Evolutionary conservation across 257 asterid genomes (phyloP).

Genomic region (Sherardia arvensis): DNA sequence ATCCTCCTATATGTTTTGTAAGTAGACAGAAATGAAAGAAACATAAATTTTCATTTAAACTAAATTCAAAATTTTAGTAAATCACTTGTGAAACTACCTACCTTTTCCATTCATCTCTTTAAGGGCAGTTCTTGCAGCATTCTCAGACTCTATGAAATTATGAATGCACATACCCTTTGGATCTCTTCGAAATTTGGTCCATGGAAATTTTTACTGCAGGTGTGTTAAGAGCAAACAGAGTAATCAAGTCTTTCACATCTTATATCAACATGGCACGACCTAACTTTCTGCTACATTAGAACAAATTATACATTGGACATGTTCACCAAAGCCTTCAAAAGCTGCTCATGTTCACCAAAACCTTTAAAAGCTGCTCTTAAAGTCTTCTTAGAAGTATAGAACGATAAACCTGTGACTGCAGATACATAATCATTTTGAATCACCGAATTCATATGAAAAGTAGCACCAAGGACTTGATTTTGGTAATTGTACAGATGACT

Average conservation of each 20-base stretch:
- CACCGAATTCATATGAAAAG: slow-evolving; percentile 2
- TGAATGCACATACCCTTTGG: slow-evolving; percentile 88
- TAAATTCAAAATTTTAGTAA: not conserved
- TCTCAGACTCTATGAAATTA: slow-evolving; percentile 81
- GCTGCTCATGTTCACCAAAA: slow-evolving; percentile 73
- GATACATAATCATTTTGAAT: not conserved
- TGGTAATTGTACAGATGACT: not conserved
- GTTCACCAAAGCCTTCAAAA: no score
- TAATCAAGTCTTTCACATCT: not conserved
- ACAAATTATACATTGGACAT: slow-evolving; percentile 51
- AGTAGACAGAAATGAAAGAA: slow-evolving; percentile 2
- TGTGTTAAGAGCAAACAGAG: not conserved
- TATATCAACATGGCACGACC: not conserved
- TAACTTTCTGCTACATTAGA: not conserved
- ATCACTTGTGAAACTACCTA: slow-evolving; percentile 29
- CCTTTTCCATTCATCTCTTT: slow-evolving; percentile 96
- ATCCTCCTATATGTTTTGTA: slow-evolving; percentile 97
- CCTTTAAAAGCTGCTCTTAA: slow-evolving; percentile 81
- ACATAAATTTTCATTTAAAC: not conserved
- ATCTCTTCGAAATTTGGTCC: slow-evolving; percentile 97
- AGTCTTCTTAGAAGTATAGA: slow-evolving; percentile 89
- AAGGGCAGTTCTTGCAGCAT: slow-evolving; percentile 74
- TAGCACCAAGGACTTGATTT: not conserved
- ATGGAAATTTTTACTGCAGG: slow-evolving; percentile 76
- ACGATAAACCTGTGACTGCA: slow-evolving; percentile 65